Evolutionary conservation across 78 protist genomes (phyloP).

Genomic region (Dictyostelium purpureum): DNA sequence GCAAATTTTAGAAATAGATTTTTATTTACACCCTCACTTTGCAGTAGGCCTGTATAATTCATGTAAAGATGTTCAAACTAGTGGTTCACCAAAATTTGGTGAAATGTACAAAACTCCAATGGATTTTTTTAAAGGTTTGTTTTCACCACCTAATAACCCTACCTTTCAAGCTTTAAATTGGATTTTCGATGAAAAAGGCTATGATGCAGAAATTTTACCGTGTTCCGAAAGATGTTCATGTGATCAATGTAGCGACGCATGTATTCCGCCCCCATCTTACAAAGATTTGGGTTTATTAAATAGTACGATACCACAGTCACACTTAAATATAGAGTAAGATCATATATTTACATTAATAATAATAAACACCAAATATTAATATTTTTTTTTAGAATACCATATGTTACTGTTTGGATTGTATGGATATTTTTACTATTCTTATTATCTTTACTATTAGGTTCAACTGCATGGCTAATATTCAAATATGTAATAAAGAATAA

Average conservation of each 20-base stretch:
- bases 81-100: slow-evolving; percentile 17
- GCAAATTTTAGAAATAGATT: neutral
- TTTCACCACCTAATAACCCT: no score
- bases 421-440: slow-evolving; percentile 10
- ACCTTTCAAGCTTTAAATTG: neutral
- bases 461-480: neutral
- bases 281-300: neutral
- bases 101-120: neutral
- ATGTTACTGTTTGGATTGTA: slow-evolving; percentile 25
- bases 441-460: neutral
- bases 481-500: neutral
- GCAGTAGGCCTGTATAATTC: slow-evolving; percentile 41
- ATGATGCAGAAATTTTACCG: neutral
- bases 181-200: slow-evolving; percentile 9
- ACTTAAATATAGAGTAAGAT: neutral
- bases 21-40: slow-evolving; percentile 1
- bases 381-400: slow-evolving; percentile 14
- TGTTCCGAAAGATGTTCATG: slow-evolving; percentile 35
- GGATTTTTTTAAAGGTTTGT: slow-evolving; percentile 4
- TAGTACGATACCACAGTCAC: neutral
- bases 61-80: slow-evolving; percentile 21
- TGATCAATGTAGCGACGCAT: slow-evolving; percentile 12
- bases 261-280: neutral
- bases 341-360: neutral
- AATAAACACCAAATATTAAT: neutral